Percentiles rank a stretch among this genome's conserved stretches.
Conservation (phyloP, 2,329 filamentous ascomycete genomes). For the Diaporthe australafricana region DNA sequence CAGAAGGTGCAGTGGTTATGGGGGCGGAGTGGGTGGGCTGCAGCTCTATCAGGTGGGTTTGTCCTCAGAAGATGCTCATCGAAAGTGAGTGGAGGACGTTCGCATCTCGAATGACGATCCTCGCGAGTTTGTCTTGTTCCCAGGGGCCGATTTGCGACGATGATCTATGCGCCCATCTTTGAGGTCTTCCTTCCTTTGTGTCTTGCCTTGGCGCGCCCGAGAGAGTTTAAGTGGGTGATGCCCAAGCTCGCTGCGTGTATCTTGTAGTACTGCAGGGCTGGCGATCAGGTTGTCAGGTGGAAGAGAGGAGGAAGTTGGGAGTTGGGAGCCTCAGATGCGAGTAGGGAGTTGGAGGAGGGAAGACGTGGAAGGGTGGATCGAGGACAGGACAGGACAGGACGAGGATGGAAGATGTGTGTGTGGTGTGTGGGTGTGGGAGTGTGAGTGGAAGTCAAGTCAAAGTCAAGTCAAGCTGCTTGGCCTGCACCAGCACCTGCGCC, state of each 20-base stretch:
- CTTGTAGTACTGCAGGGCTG: constrained; percentile 2
- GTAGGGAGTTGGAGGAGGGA: constrained; percentile 19
- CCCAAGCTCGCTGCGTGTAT: constrained; percentile 20
- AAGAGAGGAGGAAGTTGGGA: constrained; percentile 12
- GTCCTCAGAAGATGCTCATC: constrained; percentile 26
- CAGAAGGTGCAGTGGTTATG: neutral
- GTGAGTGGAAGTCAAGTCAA: constrained; percentile 11
- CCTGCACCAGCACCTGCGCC: neutral
- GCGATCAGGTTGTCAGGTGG: constrained; percentile 18
- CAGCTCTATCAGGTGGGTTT: constrained; percentile 23
- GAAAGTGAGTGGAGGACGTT: constrained; percentile 20
- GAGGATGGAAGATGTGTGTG: constrained; percentile 27
- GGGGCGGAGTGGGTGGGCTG: neutral
- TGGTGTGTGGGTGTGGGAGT: constrained; percentile 5
- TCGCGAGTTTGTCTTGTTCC: constrained; percentile 28
- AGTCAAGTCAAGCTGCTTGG: constrained; percentile 25
- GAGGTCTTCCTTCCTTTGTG: constrained; percentile 22
- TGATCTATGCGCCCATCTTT: constrained; percentile 37
- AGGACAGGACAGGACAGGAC: constrained; percentile 27
- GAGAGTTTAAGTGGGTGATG: constrained; percentile 5
- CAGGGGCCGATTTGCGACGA: constrained; percentile 29
- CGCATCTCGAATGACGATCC: constrained; percentile 29
- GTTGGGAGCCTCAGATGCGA: constrained; percentile 18
- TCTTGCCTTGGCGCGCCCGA: constrained; percentile 25
- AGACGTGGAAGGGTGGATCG: constrained; percentile 26